Percentiles rank a stretch among this genome's conserved stretches.
Conservation (phyloP, 176 grass and related monocot genomes). For the Triticum turgidum region DNA sequence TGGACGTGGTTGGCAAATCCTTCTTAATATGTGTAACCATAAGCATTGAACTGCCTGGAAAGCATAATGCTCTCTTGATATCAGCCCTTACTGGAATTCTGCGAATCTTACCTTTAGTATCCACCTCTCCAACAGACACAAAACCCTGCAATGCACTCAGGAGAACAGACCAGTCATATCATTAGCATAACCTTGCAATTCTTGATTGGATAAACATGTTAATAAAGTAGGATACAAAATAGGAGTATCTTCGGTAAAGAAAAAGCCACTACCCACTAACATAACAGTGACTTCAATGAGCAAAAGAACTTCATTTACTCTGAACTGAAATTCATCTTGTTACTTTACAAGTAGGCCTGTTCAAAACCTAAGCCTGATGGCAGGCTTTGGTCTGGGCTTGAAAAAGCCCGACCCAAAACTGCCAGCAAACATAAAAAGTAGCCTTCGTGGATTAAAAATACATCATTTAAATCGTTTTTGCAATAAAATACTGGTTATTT, state of each 20-base stretch:
- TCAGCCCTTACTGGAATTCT: conserved; percentile 76
- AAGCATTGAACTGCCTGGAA: conserved; percentile 81
- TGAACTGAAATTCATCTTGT: conserved; percentile 6
- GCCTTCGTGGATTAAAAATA: background rate
- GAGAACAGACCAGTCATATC: conserved; percentile 10
- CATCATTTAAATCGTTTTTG: background rate
- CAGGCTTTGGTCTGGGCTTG: background rate
- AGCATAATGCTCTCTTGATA: conserved; percentile 77
- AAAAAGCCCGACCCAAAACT: background rate
- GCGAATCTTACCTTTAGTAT: conserved; percentile 65
- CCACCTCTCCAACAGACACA: conserved; percentile 76
- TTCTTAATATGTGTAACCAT: conserved; percentile 76
- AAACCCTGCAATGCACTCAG: conserved; percentile 59
- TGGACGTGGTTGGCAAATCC: conserved; percentile 28
- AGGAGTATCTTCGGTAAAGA: background rate
- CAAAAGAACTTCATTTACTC: background rate
- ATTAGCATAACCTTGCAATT: conserved; percentile 27
- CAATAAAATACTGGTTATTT: background rate
- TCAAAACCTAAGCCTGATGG: background rate
- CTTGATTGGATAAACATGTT: background rate
- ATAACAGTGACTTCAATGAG: background rate
- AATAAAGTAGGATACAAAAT: conserved; percentile 20
- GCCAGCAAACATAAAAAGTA: background rate
- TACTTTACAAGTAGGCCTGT: background rate
- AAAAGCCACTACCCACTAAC: background rate